Base-by-base conservation (phyloP, 331 rosid genomes). In the Saraca asoca region DNA sequence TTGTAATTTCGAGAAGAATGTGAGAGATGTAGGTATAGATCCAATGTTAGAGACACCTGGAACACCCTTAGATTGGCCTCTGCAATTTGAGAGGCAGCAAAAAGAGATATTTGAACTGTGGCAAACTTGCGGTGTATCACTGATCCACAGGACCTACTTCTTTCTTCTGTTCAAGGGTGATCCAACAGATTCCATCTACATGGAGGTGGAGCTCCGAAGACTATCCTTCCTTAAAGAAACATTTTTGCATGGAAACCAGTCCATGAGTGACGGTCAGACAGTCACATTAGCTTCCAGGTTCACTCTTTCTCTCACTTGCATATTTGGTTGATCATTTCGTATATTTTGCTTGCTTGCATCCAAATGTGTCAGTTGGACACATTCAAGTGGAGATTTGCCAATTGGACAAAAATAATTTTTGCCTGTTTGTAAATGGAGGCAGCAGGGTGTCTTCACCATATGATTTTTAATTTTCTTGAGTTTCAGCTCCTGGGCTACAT, bases 121-220 rank as follows among this genome's bases (percentile, higher is more conserved):
- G 99, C 81, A 90, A 61, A 70, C 95, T 65, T 94, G 99, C 86
- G 65, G 58, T 19, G 94, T 90, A 9, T 93, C 99, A 15, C 67
- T 94, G 66, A 89, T 90, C 75, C 99, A 94, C 82, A 73, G 99
- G 83, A 90, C 99, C 67, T 94, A 94, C 83, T 94, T 94, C 83
- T 86, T 85, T 82, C 88, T 94, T 85, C 90, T 94, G 67, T 90
- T 94, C 83, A 85, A 72, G 79, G 97, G 97, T 74, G 99, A 94
- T 75, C 89, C 81, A 51, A 12, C 85, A 7, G 99, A 94, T 75
- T 90, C 97, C 79, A 94, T 88, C 76, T 94, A 94, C 87, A 66
- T 90, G 86, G 99, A 88, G 81, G 99, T 94, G 16, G 97, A 94
- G 68, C 89, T 83, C 46, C 80, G 96, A 79, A 85, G 99, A 72